These are phyloP conservation scores for Trametes versicolor DNA, from an alignment of 1,284 basidiomycete species.

Conservation along the genomic window DNA sequence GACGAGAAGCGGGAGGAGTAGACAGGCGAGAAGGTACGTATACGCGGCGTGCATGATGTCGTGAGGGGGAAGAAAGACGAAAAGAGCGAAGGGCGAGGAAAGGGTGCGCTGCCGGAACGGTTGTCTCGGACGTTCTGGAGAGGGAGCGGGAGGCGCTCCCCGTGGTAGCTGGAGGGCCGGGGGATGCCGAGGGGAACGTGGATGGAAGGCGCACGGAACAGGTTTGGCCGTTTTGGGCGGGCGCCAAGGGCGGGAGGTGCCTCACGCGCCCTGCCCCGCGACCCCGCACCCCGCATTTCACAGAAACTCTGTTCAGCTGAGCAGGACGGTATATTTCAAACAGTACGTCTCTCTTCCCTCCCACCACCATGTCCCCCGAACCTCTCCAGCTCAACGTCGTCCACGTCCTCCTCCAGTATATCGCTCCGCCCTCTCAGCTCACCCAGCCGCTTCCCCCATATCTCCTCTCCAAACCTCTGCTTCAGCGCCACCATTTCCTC, in stretches of 20 bases:
- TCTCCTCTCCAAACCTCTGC: conserved; percentile 66
- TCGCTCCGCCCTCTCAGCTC: conserved; percentile 61
- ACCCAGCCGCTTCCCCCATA: conserved; percentile 62
- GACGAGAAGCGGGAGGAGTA: conserved; percentile 46
- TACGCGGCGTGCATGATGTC: conserved; percentile 40
- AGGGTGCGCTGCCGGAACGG: conserved; percentile 19
- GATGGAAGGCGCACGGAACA: conserved; percentile 12
- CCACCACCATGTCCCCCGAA: conserved; percentile 45
- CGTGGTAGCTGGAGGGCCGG: conserved; percentile 3
- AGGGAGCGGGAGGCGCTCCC: not conserved
- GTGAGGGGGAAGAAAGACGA: not conserved
- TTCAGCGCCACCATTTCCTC: conserved; percentile 75
- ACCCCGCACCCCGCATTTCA: conserved; percentile 25
- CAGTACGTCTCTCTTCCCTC: conserved; percentile 21
- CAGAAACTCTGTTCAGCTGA: conserved; percentile 12
- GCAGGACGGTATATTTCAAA: conserved; percentile 12
- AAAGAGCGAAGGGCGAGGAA: conserved; percentile 29
- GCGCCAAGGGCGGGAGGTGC: conserved; percentile 11
- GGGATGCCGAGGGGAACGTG: conserved; percentile 13
- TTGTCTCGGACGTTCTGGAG: conserved; percentile 26
- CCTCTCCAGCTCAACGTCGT: conserved; percentile 52
- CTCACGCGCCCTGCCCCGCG: conserved; percentile 6
- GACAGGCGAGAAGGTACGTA: conserved; percentile 38
- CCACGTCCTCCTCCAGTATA: conserved; percentile 64
- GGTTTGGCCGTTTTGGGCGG: conserved; percentile 2